Base-by-base conservation (phyloP, 768 basidiomycete genomes). In the Boletus rubropictus region DNA sequence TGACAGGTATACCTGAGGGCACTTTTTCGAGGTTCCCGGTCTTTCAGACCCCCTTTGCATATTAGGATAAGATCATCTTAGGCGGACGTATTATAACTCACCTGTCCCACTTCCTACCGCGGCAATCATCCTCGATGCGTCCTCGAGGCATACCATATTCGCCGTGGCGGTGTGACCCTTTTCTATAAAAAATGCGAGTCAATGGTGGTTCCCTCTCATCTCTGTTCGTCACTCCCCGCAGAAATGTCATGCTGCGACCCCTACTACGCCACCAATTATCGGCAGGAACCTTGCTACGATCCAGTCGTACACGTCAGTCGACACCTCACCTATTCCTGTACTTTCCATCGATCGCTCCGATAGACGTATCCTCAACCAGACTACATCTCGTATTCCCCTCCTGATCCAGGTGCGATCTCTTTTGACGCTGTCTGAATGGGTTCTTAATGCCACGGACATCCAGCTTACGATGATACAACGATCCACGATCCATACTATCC, bases 401-500 rank as follows among this genome's bases (percentile, higher is more conserved):
- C 29, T 11, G 12, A 7, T 27, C 7, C 29, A 5, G 8, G 29
- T 14, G 14, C 12, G 14, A 12, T 12, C 5, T 14, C 11, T 15
- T 25, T 42, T 40, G 12, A 17, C 4, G 7, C 27, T 38, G 1
- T 39, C 42, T 45, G 32, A 37, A 36, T 22, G 18, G 38, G 21
- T 39, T 41, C 44, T 46, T 41, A 34, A 51, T 18, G 22, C 24
- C 34, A 17, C 41, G 2, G 25, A 43, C 18, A 36, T 50, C 34
- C 44, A 79, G 76, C 75, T 20, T 82, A 80, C 59, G 82, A 84
- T 47, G 78, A 82, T 51, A 55, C 74, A 34, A 73, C 71, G 17
- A 45, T 71, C 31, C 60, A 63, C 25, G 78, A 81, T 29, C 58
- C 72, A 2, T 81, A 83, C 61, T 81, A 82, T 56, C 49, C 38